These are phyloP conservation scores for Erythrobasidium hasegawianum DNA, from an alignment of 1,284 basidiomycete genomes.

Conservation along the genomic window DNA sequence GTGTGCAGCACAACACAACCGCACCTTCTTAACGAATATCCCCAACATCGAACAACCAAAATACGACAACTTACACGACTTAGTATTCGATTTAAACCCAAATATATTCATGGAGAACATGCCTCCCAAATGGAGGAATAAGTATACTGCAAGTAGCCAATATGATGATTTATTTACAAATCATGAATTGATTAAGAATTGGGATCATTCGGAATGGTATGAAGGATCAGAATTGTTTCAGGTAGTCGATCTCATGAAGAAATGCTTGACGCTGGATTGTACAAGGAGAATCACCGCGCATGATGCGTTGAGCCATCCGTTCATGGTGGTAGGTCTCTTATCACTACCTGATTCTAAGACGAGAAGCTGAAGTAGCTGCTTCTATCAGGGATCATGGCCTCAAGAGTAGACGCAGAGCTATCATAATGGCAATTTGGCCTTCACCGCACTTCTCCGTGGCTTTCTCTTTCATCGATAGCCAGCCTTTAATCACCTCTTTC, in stretches of 20 bases:
- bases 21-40: constrained; percentile 78
- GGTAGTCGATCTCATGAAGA: constrained; percentile 69
- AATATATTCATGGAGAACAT: constrained; percentile 54
- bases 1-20: constrained; percentile 81
- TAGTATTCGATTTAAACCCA: constrained; percentile 74
- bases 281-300: constrained; percentile 33
- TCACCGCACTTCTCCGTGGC: too few species aligned
- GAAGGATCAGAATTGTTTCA: constrained; percentile 57
- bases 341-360: neutral
- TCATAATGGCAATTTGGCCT: too few species aligned
- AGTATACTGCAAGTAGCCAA: constrained; percentile 21
- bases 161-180: constrained; percentile 34
- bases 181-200: constrained; percentile 5
- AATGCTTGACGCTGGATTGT: constrained; percentile 64
- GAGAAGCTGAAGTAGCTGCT: neutral
- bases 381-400: too few species aligned
- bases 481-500: too few species aligned
- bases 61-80: constrained; percentile 61
- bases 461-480: too few species aligned
- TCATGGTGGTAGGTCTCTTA: constrained; percentile 23
- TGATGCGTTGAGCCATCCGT: constrained; percentile 31
- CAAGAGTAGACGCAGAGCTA: too few species aligned
- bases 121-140: constrained; percentile 42
- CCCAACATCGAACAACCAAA: constrained; percentile 66
- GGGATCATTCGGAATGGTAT: constrained; percentile 50